Percentiles rank a stretch among this genome's conserved stretches.
phyloP scores from a whole-genome alignment of 257 asterid species.

The Craterostigma plantagineum region DNA sequence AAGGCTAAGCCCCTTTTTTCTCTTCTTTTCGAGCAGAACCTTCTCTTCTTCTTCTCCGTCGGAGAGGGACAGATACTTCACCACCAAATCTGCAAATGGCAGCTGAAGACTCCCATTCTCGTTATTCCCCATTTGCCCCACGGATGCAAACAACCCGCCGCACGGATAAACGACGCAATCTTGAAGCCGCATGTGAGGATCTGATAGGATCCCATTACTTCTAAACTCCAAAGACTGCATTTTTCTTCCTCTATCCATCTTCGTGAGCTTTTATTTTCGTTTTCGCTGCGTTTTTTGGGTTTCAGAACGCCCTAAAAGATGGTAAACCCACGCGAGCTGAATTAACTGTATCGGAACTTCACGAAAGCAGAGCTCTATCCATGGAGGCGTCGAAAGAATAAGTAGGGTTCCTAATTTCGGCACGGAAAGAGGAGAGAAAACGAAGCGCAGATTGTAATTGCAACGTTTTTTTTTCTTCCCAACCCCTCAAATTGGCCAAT shows the following conservation, averaged over 20 bases:
- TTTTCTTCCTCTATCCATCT: conserved; percentile 22
- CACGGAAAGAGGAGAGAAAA: no score
- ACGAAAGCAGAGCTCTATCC: no score
- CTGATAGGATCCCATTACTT: conserved; percentile 22
- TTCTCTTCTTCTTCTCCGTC: conserved; percentile 20
- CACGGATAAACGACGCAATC: conserved; percentile 35
- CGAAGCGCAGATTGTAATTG: no score
- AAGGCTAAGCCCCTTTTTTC: conserved; percentile 29
- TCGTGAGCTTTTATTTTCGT: no score
- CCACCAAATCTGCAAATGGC: conserved; percentile 45
- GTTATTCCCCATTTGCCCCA: conserved; percentile 55
- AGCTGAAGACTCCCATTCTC: conserved; percentile 48
- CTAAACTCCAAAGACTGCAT: conserved; percentile 31
- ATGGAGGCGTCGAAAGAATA: no score
- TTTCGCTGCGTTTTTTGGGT: no score
- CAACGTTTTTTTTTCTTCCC: no score
- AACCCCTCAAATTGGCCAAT: no score
- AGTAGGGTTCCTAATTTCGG: no score
- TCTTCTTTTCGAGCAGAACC: conserved; percentile 13
- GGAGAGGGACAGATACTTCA: conserved; percentile 45
- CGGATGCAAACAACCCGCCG: conserved; percentile 89
- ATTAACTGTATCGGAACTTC: no score
- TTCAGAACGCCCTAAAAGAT: no score
- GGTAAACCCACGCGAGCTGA: no score
- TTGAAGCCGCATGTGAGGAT: conserved; percentile 43